Percentiles rank a stretch among this genome's conserved stretches.
These are phyloP conservation scores for Knoxdaviesia capensis DNA, from an alignment of 2,329 filamentous ascomycete species.

Conservation along the genomic window DNA sequence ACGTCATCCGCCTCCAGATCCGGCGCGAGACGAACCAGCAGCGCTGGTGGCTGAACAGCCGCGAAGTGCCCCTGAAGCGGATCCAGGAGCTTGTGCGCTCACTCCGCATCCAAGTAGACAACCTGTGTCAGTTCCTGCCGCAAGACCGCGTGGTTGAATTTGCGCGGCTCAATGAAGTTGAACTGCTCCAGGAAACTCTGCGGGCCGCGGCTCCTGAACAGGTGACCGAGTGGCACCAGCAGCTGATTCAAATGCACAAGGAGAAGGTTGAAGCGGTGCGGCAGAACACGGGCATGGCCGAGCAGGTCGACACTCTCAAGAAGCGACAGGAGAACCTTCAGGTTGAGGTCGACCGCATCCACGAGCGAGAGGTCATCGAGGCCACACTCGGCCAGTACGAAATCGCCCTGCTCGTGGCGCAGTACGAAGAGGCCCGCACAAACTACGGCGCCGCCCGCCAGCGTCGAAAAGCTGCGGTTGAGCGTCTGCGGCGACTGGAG, in stretches of 20 bases:
- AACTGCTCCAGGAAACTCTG: conserved; percentile 69
- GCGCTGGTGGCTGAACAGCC: conserved; percentile 59
- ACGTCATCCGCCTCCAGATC: conserved; percentile 56
- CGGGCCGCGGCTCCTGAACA: conserved; percentile 68
- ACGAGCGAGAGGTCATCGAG: conserved; percentile 40
- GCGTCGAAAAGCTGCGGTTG: conserved; percentile 30
- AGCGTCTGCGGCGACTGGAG: conserved; percentile 39
- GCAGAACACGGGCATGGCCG: conserved; percentile 26
- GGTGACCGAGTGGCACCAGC: conserved; percentile 59
- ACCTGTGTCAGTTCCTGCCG: conserved; percentile 89
- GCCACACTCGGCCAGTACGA: conserved; percentile 30
- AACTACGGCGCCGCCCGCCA: conserved; percentile 22
- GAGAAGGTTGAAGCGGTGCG: conserved; percentile 30
- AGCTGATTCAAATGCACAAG: conserved; percentile 50
- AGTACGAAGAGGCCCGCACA: conserved; percentile 32
- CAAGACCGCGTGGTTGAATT: conserved; percentile 95
- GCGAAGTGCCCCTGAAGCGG: conserved; percentile 36
- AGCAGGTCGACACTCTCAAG: conserved; percentile 40
- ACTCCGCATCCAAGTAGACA: conserved; percentile 88
- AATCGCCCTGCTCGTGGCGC: conserved; percentile 42
- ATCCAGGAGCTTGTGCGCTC: conserved; percentile 47
- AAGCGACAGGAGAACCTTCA: conserved; percentile 54
- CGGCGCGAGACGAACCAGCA: conserved; percentile 64
- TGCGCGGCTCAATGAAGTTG: conserved; percentile 60
- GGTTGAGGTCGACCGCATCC: conserved; percentile 65